phyloP scores from a whole-genome alignment of 768 basidiomycete genomes.

The Trametes meyenii region DNA sequence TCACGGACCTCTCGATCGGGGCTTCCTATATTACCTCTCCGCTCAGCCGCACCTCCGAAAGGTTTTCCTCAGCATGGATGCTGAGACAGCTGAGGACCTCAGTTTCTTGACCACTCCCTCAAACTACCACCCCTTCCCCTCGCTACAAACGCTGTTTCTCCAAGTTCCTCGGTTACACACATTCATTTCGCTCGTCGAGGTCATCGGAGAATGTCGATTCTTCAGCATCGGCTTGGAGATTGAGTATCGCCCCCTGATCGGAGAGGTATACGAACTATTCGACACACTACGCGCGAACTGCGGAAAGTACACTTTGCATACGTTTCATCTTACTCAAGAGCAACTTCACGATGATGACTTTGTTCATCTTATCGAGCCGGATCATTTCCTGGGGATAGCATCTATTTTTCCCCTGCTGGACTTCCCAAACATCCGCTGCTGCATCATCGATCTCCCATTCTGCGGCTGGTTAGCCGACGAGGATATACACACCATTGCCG shows the following conservation, averaged over 20 bases:
- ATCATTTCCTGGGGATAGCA: neutral
- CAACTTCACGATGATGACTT: neutral
- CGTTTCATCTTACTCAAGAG: neutral
- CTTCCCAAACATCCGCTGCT: neutral
- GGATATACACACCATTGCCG: neutral
- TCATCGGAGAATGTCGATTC: neutral
- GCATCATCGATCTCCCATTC: neutral
- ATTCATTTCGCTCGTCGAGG: neutral
- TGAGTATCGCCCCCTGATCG: neutral
- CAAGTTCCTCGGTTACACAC: neutral
- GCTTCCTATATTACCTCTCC: neutral
- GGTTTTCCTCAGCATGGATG: neutral
- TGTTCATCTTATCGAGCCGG: neutral
- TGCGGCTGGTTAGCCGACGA: neutral
- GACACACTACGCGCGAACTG: neutral
- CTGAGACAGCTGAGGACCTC: neutral
- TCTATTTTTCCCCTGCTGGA: neutral
- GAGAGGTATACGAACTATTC: neutral
- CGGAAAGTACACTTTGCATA: neutral
- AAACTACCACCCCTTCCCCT: neutral
- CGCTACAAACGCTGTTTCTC: neutral
- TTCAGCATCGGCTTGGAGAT: neutral
- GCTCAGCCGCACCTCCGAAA: neutral
- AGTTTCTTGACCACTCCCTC: neutral
- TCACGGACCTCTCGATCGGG: neutral